These are phyloP conservation scores for Lentinula guzmanii DNA, from an alignment of 768 basidiomycete species.

Conservation along the genomic window DNA sequence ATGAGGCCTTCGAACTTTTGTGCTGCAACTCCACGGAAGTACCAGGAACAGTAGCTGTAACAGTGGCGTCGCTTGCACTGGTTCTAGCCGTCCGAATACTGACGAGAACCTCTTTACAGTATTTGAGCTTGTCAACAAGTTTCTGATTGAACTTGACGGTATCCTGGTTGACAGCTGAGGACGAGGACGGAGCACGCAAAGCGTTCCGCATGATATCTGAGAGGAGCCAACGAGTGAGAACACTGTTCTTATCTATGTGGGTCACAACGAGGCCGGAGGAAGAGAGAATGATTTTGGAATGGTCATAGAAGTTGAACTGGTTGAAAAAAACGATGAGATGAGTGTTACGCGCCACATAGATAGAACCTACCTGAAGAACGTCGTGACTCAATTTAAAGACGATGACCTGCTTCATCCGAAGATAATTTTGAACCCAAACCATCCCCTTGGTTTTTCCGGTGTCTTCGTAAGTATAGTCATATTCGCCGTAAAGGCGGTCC, in stretches of 20 bases:
- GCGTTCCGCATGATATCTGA: constrained; percentile 62
- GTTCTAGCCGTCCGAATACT: constrained; percentile 59
- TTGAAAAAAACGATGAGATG: constrained; percentile 4
- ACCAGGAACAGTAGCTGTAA: not conserved
- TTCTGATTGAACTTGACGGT: constrained; percentile 56
- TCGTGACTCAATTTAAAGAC: constrained; percentile 96
- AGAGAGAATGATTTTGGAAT: constrained; percentile 90
- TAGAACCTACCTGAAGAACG: constrained; percentile 77
- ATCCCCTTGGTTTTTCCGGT: constrained; percentile 66
- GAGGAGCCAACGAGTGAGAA: constrained; percentile 67
- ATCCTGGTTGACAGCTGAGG: constrained; percentile 36
- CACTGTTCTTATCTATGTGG: constrained; percentile 88
- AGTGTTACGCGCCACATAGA: constrained; percentile 4
- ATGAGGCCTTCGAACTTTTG: not conserved
- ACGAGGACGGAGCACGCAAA: constrained; percentile 22
- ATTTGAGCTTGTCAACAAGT: constrained; percentile 76
- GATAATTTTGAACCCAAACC: constrained; percentile 94
- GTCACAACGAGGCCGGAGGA: constrained; percentile 74
- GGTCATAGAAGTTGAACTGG: constrained; percentile 99
- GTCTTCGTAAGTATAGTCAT: constrained; percentile 78
- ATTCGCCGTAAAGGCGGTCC: constrained; percentile 80
- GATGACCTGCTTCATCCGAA: constrained; percentile 95
- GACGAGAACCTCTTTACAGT: constrained; percentile 77
- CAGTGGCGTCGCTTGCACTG: not conserved
- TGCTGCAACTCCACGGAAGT: not conserved